Conservation (phyloP, 345 rosid genomes). For the Aquilaria yunnanensis region DNA sequence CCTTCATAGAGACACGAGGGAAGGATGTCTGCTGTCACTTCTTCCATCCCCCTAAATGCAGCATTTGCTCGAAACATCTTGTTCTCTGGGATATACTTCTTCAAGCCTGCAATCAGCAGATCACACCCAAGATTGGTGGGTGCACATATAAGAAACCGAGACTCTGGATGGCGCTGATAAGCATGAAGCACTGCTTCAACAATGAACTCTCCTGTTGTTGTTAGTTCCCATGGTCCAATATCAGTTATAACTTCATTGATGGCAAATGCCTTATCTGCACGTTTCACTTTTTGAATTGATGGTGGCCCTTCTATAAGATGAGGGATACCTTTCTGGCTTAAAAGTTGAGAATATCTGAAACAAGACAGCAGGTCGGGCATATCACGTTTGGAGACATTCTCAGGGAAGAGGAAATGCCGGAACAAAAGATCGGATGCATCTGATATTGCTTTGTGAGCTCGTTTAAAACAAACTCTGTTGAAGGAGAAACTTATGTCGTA, state of each 20-base stretch:
- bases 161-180: constrained; percentile 6
- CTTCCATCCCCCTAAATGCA: constrained; percentile 32
- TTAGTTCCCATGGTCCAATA: constrained; percentile 1
- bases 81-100: constrained; percentile 13
- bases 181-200: constrained; percentile 20
- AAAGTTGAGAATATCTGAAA: too few relatives aligned
- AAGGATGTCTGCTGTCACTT: constrained; percentile 23
- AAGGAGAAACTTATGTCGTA: constrained; percentile 39
- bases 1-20: constrained; percentile 16
- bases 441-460: constrained; percentile 37
- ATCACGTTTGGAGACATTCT: background rate
- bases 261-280: too few relatives aligned
- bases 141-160: constrained; percentile 26
- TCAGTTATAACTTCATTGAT: constrained; percentile 8
- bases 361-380: background rate
- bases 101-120: constrained; percentile 26
- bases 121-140: constrained; percentile 31
- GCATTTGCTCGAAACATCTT: constrained; percentile 34
- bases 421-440: constrained; percentile 21
- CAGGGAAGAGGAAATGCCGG: constrained; percentile 26
- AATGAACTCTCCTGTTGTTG: constrained; percentile 23
- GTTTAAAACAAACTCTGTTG: constrained; percentile 33
- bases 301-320: constrained; percentile 4
- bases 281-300: constrained; percentile 10
- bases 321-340: background rate